Conservation (phyloP, 176 grass and related monocot species). For the Lolium multiflorum region DNA sequence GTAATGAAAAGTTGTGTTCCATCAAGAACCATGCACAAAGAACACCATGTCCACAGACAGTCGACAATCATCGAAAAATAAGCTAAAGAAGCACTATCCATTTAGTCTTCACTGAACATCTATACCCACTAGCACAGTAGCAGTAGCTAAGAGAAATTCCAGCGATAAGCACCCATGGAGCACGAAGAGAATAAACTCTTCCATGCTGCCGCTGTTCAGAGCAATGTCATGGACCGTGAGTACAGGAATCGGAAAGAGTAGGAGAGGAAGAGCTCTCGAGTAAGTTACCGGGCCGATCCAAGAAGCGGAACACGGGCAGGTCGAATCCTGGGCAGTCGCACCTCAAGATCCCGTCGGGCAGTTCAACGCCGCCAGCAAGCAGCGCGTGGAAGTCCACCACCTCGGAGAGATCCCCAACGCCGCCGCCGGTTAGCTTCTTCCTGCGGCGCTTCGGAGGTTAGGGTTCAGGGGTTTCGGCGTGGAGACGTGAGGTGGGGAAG, state of each 20-base stretch:
- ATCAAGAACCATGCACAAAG: neutral
- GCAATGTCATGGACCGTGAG: too few species aligned
- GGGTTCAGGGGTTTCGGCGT: neutral
- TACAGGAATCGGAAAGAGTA: neutral
- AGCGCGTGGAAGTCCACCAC: constrained; percentile 68
- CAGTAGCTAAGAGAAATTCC: too few species aligned
- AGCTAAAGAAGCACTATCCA: neutral
- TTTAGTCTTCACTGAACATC: neutral
- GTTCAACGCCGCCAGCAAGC: constrained; percentile 37
- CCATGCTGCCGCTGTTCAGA: too few species aligned
- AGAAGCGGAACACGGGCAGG: constrained; percentile 74
- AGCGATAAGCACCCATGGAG: neutral
- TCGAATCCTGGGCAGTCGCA: constrained; percentile 54
- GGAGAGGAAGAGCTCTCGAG: neutral
- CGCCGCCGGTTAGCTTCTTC: neutral
- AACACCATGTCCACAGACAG: neutral
- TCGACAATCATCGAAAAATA: neutral
- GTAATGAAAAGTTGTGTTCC: neutral
- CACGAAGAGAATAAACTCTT: neutral
- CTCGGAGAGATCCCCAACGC: constrained; percentile 30
- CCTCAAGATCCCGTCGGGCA: constrained; percentile 43
- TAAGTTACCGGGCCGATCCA: constrained; percentile 51
- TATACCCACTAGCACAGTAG: neutral
- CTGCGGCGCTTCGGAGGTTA: neutral
- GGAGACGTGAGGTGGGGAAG: neutral